These are phyloP conservation scores for Neovahlkampfia damariscottae DNA, from an alignment of 78 protist species.

Conservation along the genomic window DNA sequence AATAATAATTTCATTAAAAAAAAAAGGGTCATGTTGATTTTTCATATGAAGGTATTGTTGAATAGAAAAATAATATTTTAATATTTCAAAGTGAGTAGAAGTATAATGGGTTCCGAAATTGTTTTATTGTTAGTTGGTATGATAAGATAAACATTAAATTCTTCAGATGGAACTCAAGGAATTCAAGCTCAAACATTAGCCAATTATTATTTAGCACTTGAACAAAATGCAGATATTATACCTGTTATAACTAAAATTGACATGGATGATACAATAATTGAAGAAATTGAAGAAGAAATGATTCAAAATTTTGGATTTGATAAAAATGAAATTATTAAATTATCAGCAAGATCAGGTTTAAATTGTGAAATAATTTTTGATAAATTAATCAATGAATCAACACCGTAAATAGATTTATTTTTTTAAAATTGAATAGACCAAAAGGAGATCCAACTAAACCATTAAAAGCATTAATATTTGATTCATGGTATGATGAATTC, in stretches of 20 bases:
- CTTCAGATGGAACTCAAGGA: constrained; percentile 66
- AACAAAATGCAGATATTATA: constrained; percentile 40
- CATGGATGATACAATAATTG: constrained; percentile 41
- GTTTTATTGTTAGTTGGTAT: constrained; percentile 67
- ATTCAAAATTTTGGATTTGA: constrained; percentile 25
- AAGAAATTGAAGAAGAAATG: constrained; percentile 20
- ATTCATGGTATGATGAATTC: constrained; percentile 44
- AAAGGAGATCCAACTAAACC: constrained; percentile 2
- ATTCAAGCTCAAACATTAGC: constrained; percentile 74
- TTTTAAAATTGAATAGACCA: constrained; percentile 44
- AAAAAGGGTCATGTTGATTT: constrained; percentile 77
- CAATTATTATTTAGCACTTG: constrained; percentile 32
- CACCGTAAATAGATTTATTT: too few relatives aligned
- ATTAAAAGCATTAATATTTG: constrained; percentile 60
- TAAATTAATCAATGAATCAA: too few relatives aligned
- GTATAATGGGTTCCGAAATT: constrained; percentile 65
- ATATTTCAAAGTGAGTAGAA: constrained; percentile 54
- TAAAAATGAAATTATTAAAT: constrained; percentile 13
- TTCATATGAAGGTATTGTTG: too few relatives aligned
- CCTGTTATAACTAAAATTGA: constrained; percentile 69
- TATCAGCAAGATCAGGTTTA: constrained; percentile 31
- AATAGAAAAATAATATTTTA: too few relatives aligned
- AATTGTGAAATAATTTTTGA: constrained; percentile 36
- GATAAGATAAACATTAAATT: too few relatives aligned
- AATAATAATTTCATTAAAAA: background rate